Base-by-base conservation (phyloP, 257 asterid genomes). In the Plantago elongata region DNA sequence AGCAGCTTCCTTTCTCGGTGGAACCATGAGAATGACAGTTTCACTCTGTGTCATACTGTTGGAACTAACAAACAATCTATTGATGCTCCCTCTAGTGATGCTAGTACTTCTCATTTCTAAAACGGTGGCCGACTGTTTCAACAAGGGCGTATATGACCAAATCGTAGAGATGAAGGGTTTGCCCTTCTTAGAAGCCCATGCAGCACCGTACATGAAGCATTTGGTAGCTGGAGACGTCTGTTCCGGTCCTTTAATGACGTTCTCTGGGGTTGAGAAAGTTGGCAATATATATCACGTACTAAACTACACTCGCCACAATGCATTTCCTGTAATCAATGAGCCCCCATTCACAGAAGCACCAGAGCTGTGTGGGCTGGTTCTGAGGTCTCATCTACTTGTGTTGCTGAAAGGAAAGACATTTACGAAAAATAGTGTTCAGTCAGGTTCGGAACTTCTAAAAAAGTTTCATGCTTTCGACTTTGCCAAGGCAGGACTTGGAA, bases 11-110 rank as follows among this genome's bases (percentile, higher is more conserved):
- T 92, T 92, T 76, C 96, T 92, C 13, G 99, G 99, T 48, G 99
- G 99, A 48, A 92, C 99, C 12, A 92, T 92, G 99, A 84, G 99
- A 68, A 92, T 92, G 99, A 92, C 99, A 0, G 99, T 92, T 5
- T 92, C 99, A 1, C 88, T 92, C 1, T 92, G 99, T 54, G 95
- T 92, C 72, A 92, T 92, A 61, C 84, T 92, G 50, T 84, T 92
- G 13, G 99, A 92, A 69, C 89, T 92, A 45, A 92, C 99, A n/a
- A 78, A 92, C 51, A 72, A 84, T 70, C 82, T 92, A 18, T 64
- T 92, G 51, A 92, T 92, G 97, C 96, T 92, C 68, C 99, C 99
- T 1, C 63, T 92, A 40, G 67, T 82, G 72, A 92, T 92, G 99
- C 91, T 92, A 9, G 99, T 92, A 37, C 95, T 92, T 51, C 94